Evolutionary conservation across 2,329 filamentous ascomycete genomes (phyloP).

Genomic region (Colletotrichum viniferum): DNA sequence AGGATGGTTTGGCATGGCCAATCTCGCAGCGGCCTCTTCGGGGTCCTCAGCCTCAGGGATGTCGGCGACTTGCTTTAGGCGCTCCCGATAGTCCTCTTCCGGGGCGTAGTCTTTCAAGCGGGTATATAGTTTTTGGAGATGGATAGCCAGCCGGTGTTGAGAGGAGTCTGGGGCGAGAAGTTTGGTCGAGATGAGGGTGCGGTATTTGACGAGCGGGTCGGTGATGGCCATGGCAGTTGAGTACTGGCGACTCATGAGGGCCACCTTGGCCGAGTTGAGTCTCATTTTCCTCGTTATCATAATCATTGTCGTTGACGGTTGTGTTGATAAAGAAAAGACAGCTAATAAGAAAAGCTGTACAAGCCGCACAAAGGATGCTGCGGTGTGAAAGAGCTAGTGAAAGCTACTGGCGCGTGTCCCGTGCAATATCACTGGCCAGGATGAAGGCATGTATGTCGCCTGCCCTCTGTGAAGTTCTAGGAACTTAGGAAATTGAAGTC

Average conservation of each 20-base stretch:
- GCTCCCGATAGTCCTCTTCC: conserved; percentile 68
- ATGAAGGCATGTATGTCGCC: background rate
- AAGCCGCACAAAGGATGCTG: background rate
- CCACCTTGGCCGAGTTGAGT: background rate
- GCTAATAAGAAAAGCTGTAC: background rate
- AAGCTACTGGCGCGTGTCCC: background rate
- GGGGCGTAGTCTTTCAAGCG: conserved; percentile 81
- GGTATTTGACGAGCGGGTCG: conserved; percentile 79
- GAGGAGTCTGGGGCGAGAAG: conserved; percentile 71
- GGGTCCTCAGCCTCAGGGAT: conserved; percentile 39
- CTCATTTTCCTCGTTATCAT: conserved; percentile 26
- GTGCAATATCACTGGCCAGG: background rate
- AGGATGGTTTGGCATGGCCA: conserved; percentile 58
- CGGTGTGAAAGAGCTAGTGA: background rate
- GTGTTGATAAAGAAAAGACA: background rate
- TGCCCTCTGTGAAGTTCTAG: background rate
- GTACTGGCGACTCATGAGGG: conserved; percentile 26
- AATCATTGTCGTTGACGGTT: background rate
- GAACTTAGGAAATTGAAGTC: background rate
- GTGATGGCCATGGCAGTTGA: conserved; percentile 63
- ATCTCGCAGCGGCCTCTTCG: conserved; percentile 33
- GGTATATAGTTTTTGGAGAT: conserved; percentile 78
- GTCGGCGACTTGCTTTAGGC: conserved; percentile 64
- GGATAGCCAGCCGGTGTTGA: conserved; percentile 75
- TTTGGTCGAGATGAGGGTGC: conserved; percentile 70